A percentile compares a stretch with the other conserved stretches of the same genome.
These are phyloP conservation scores for Colletotrichum plurivorum DNA, from an alignment of 2,329 filamentous ascomycete genomes.

Conservation along the genomic window DNA sequence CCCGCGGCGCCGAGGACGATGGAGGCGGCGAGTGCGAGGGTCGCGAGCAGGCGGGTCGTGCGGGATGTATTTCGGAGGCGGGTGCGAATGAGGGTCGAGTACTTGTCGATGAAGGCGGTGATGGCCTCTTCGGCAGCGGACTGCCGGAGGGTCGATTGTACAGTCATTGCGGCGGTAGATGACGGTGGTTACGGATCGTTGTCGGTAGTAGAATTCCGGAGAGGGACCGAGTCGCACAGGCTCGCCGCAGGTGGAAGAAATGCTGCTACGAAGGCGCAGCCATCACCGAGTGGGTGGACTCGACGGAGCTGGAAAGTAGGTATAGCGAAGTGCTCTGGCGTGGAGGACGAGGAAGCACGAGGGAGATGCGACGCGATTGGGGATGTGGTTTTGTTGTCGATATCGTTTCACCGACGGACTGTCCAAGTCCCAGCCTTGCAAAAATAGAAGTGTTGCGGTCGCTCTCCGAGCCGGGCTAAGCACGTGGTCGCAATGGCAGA, in stretches of 20 bases:
- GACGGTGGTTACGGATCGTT: slow-evolving; percentile 28
- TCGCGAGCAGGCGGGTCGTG: slow-evolving; percentile 80
- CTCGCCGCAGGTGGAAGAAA: slow-evolving; percentile 25
- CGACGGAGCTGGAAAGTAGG: neutral
- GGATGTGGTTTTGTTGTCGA: slow-evolving; percentile 11
- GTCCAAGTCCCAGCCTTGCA: slow-evolving; percentile 19
- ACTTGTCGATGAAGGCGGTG: slow-evolving; percentile 73
- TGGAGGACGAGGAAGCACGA: neutral
- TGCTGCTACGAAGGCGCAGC: slow-evolving; percentile 33
- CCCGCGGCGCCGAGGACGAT: slow-evolving; percentile 87
- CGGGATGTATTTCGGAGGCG: slow-evolving; percentile 76
- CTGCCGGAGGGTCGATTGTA: slow-evolving; percentile 84
- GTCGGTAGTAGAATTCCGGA: neutral
- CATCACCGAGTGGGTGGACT: slow-evolving; percentile 31
- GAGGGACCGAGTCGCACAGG: slow-evolving; percentile 34
- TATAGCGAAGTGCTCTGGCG: neutral
- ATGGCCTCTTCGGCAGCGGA: slow-evolving; percentile 77
- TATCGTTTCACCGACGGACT: slow-evolving; percentile 2
- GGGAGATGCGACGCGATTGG: slow-evolving; percentile 4
- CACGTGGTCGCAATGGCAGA: slow-evolving; percentile 35
- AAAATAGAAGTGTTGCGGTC: slow-evolving; percentile 9
- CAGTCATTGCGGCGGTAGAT: slow-evolving; percentile 67
- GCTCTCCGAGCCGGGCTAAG: slow-evolving; percentile 18
- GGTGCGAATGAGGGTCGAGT: slow-evolving; percentile 65
- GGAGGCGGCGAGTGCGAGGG: slow-evolving; percentile 80